Percentiles rank a stretch among this genome's conserved stretches.
phyloP scores from a whole-genome alignment of 352 stramenopile species.

The Phytophthora citricola region DNA sequence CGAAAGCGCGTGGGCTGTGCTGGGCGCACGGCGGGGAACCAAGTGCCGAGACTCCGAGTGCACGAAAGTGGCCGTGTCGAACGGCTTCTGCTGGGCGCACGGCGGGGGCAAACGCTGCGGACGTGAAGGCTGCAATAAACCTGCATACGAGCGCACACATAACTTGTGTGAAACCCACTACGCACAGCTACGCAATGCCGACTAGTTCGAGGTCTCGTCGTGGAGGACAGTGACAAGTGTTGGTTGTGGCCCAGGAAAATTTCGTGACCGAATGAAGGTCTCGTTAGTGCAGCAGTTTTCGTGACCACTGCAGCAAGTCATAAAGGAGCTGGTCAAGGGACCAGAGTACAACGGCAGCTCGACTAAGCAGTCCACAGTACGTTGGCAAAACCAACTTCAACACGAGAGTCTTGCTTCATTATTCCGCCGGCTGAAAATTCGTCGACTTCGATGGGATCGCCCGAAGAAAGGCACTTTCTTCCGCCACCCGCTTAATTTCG shows the following conservation, averaged over 20 bases:
- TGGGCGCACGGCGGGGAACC: conserved; percentile 81
- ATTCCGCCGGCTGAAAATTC: no score
- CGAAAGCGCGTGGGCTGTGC: conserved; percentile 71
- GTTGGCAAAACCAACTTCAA: no score
- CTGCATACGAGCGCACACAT: conserved; percentile 52
- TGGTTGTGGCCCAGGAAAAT: background rate
- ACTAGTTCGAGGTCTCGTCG: background rate
- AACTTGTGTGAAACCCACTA: conserved; percentile 33
- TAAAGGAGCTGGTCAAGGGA: background rate
- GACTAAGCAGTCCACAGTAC: no score
- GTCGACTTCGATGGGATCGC: no score
- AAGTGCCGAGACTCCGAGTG: conserved; percentile 44
- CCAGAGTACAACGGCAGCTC: background rate
- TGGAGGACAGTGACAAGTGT: no score
- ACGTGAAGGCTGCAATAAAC: conserved; percentile 36
- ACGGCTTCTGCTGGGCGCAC: conserved; percentile 48
- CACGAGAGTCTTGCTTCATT: no score
- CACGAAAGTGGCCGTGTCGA: conserved; percentile 50
- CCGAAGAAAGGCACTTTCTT: no score
- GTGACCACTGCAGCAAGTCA: background rate
- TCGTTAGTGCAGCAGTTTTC: background rate
- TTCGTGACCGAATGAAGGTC: background rate
- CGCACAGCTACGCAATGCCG: background rate
- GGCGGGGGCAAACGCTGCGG: conserved; percentile 46
- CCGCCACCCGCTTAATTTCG: no score